phyloP scores from a whole-genome alignment of 2,329 filamentous ascomycete species.

The Fusarium sp. region DNA sequence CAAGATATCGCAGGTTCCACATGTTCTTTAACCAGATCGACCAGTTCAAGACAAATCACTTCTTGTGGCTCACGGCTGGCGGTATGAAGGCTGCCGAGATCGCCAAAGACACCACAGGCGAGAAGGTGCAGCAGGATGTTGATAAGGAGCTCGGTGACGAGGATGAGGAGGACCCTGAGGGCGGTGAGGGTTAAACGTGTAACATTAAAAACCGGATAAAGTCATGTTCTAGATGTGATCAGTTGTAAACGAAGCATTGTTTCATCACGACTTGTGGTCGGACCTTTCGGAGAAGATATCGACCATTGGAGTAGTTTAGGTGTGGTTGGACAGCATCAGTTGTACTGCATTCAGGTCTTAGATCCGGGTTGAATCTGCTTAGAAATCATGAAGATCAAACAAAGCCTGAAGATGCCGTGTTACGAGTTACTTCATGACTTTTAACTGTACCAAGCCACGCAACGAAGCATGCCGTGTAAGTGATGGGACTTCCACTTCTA shows the following conservation, averaged over 20 bases:
- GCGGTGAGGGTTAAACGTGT: conserved; percentile 55
- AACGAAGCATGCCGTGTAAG: conserved; percentile 23
- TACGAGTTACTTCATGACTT: conserved; percentile 1
- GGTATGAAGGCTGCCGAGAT: conserved; percentile 71
- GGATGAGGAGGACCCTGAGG: conserved; percentile 63
- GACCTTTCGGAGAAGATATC: conserved; percentile 9
- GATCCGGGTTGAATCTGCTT: neutral
- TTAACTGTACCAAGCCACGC: neutral
- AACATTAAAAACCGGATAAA: conserved; percentile 21
- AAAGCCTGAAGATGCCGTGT: neutral
- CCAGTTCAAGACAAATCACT: conserved; percentile 76
- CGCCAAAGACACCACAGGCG: conserved; percentile 43
- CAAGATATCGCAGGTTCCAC: conserved; percentile 68
- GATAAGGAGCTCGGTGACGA: conserved; percentile 65
- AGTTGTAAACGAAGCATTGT: conserved; percentile 11
- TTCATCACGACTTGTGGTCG: conserved; percentile 2
- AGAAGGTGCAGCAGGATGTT: conserved; percentile 57
- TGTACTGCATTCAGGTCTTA: conserved; percentile 1
- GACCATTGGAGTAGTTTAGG: neutral
- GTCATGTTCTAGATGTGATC: neutral
- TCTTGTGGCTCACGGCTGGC: conserved; percentile 78
- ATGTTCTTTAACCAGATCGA: conserved; percentile 84
- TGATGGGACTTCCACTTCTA: conserved; percentile 1
- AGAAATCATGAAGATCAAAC: conserved; percentile 6
- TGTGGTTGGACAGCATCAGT: conserved; percentile 5